Conservation (phyloP, 73 alveolate genomes). For the Tetrahymena elliotti region DNA sequence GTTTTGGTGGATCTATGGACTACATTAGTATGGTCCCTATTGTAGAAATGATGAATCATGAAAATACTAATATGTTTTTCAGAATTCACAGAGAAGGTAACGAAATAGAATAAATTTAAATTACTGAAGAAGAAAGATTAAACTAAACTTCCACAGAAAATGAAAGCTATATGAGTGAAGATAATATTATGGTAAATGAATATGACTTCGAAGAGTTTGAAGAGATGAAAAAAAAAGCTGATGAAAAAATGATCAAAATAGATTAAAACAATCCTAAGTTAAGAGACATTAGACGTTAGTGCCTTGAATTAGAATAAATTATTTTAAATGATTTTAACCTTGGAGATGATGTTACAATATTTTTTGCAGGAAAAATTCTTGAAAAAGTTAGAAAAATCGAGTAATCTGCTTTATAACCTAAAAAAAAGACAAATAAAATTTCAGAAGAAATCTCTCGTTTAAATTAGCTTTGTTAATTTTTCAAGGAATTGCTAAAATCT, state of each 20-base stretch:
- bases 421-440: background rate
- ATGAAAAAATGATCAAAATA: background rate
- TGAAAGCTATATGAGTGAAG: background rate
- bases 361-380: background rate
- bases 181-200: background rate
- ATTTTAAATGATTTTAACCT: background rate
- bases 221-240: background rate
- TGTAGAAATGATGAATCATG: conserved; percentile 34
- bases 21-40: conserved; percentile 40
- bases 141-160: background rate
- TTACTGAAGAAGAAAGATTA: background rate
- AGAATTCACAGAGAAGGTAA: background rate
- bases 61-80: conserved; percentile 11
- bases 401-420: background rate
- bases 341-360: background rate
- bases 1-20: conserved; percentile 21
- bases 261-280: background rate
- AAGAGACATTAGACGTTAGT: background rate
- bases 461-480: background rate
- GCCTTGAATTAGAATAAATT: background rate
- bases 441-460: background rate
- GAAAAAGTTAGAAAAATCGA: background rate
- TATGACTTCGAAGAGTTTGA: background rate
- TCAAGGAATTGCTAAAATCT: background rate
- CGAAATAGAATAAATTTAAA: background rate